Evolutionary conservation across 2,329 filamentous ascomycete genomes (phyloP), one percentile per base, ranked within the genome.

Genomic region (Myriosclerotinia duriaeana): DNA sequence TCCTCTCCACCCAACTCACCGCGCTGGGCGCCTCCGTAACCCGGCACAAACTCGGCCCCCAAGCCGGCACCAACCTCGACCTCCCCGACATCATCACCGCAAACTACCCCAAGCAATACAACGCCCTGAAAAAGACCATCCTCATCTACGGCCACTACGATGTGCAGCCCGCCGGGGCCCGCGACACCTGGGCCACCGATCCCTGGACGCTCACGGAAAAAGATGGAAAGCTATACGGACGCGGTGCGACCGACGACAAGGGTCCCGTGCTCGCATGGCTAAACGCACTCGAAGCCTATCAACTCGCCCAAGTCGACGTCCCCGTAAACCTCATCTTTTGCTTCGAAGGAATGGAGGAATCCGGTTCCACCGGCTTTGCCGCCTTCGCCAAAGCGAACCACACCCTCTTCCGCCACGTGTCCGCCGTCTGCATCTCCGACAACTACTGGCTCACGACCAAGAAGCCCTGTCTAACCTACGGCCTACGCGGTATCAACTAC

Each of bases 291-390:
- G 34, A 60, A 48, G 53, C 63, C 17, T 65, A 65, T 11, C 53
- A 62, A 22, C 15, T 9, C 17, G 42, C 63, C 0, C 17, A 60
- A 7, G 22, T 65, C 30, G 52, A 55, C 2, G 26, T 65, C 5
- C 63, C 63, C 1, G 63, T 65, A 1, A 65, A 60, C 22, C 36
- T 65, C 2, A 9, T 65, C 26, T 59, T 65, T 14, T 65, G 63
- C 38, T 60, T 65, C 22, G 63, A 65, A 65, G 63, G 63, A 34
- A 60, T 65, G 63, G 63, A 65, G 26, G 63, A 65, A 36, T 59
- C 44, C 0, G 63, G 63, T 7, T 65, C 63, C 20, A 65, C 5
- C 1, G 63, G 63, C n/a, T 56, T 65, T 11, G 40, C 44, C 6
- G 30, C 8, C 0, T 60, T 65, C 52, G 36, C 44, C 12, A 52